A percentile compares a stretch with the other conserved stretches of the same genome.
Evolutionary conservation across 768 basidiomycete species (phyloP).

Genomic region (Kwoniella heveanensis): DNA sequence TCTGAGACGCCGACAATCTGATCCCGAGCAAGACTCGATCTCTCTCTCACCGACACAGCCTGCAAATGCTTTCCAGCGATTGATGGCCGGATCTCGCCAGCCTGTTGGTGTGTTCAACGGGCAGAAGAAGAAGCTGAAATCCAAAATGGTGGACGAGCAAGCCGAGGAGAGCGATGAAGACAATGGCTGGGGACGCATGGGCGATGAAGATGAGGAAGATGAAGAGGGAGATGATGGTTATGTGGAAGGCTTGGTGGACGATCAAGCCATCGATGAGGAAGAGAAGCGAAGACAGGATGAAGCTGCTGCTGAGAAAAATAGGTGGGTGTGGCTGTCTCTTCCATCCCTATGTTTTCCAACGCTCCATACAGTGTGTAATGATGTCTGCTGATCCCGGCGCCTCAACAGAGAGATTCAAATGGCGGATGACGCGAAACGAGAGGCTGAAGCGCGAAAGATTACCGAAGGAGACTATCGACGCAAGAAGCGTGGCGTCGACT

Average conservation of each 20-base stretch:
- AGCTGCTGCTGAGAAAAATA: slow-evolving; percentile 36
- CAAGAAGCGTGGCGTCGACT: slow-evolving; percentile 40
- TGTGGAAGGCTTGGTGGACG: slow-evolving; percentile 44
- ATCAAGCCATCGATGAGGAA: slow-evolving; percentile 38
- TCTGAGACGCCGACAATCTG: slow-evolving; percentile 9
- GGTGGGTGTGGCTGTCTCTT: slow-evolving; percentile 27
- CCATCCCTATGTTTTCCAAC: neutral
- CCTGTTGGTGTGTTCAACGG: neutral
- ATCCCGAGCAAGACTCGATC: neutral
- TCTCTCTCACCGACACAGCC: slow-evolving; percentile 17
- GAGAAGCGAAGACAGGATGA: slow-evolving; percentile 37
- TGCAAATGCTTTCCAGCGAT: slow-evolving; percentile 24
- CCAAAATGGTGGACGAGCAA: slow-evolving; percentile 43
- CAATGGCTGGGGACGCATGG: slow-evolving; percentile 38
- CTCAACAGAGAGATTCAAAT: slow-evolving; percentile 38
- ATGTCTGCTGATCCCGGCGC: too few relatives aligned
- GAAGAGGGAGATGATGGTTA: slow-evolving; percentile 46
- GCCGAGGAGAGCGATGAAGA: slow-evolving; percentile 54
- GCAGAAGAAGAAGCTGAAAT: slow-evolving; percentile 12
- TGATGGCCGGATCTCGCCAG: slow-evolving; percentile 30
- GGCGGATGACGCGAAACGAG: slow-evolving; percentile 41
- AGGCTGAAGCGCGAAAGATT: slow-evolving; percentile 39
- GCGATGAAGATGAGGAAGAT: slow-evolving; percentile 33
- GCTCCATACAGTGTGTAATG: neutral
- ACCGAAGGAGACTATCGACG: slow-evolving; percentile 39